Percentiles rank a stretch among this genome's conserved stretches.
phyloP scores from a whole-genome alignment of 2,329 filamentous ascomycete species.

The Arthroderma sp. region DNA sequence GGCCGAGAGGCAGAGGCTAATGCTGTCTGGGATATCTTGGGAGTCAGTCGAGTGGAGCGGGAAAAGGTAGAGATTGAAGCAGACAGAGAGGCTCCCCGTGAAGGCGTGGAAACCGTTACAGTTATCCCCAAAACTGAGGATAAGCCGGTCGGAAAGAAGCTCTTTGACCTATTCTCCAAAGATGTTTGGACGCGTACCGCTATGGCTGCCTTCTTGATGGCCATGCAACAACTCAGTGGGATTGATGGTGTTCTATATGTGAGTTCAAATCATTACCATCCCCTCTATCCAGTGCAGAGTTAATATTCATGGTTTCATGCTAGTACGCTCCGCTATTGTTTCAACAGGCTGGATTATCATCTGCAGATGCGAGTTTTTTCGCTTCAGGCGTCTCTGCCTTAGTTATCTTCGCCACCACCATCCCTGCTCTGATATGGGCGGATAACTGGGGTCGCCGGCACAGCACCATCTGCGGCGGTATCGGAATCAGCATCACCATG shows the following conservation, averaged over 20 bases:
- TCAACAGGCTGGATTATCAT: slow-evolving; percentile 44
- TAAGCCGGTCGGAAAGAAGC: background rate
- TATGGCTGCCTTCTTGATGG: slow-evolving; percentile 45
- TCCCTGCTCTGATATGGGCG: slow-evolving; percentile 43
- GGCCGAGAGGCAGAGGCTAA: slow-evolving; percentile 36
- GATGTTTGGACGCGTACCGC: slow-evolving; percentile 26
- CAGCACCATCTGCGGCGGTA: slow-evolving; percentile 41
- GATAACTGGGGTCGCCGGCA: slow-evolving; percentile 46
- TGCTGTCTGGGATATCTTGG: slow-evolving; percentile 29
- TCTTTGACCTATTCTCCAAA: background rate
- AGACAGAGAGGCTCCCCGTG: slow-evolving; percentile 8
- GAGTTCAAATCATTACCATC: slow-evolving; percentile 14
- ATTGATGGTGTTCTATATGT: slow-evolving; percentile 52
- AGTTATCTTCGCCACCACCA: slow-evolving; percentile 44
- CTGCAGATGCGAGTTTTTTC: slow-evolving; percentile 42
- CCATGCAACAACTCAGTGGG: slow-evolving; percentile 47
- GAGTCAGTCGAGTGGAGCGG: slow-evolving; percentile 34
- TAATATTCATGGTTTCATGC: background rate
- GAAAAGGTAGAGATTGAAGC: slow-evolving; percentile 34
- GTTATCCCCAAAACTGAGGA: too few relatives aligned
- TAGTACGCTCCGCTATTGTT: slow-evolving; percentile 51
- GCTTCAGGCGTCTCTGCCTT: slow-evolving; percentile 49
- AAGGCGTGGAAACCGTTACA: background rate
- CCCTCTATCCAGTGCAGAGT: background rate
- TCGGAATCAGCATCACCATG: slow-evolving; percentile 33